Conservation (phyloP, 2,329 filamentous ascomycete species). For the Pleurostoma richardsiae region DNA sequence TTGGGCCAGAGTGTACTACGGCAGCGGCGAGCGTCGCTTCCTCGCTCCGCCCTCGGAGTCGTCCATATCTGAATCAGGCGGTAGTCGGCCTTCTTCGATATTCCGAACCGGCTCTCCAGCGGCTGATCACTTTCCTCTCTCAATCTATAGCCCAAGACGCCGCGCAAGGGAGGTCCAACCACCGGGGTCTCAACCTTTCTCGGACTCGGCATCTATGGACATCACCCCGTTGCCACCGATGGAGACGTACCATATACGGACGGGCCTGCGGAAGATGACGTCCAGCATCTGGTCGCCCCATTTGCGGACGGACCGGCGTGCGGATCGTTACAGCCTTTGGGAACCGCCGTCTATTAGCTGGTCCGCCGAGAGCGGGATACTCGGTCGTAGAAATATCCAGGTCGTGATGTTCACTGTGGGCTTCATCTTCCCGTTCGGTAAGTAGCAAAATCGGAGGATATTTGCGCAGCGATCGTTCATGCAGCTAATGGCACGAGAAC, state of each 20-base stretch:
- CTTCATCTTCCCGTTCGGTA: conserved; percentile 71
- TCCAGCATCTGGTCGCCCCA: conserved; percentile 72
- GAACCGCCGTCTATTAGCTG: conserved; percentile 67
- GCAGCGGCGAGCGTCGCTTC: conserved; percentile 55
- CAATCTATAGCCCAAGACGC: conserved; percentile 39
- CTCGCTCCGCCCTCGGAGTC: conserved; percentile 42
- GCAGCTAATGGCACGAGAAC: not conserved
- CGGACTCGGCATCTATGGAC: conserved; percentile 35
- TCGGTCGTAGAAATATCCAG: conserved; percentile 68
- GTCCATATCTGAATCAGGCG: conserved; percentile 38
- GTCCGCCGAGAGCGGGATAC: conserved; percentile 51
- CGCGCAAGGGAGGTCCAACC: conserved; percentile 32
- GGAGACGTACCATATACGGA: conserved; percentile 15
- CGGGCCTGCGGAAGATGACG: conserved; percentile 38
- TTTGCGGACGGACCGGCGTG: conserved; percentile 57
- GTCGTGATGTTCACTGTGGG: conserved; percentile 70
- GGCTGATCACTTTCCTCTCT: conserved; percentile 39
- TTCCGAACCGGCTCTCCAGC: conserved; percentile 43
- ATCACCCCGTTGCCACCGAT: conserved; percentile 31
- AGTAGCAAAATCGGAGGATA: conserved; percentile 25
- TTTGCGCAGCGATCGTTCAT: not conserved
- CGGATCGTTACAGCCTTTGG: conserved; percentile 60
- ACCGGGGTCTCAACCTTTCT: conserved; percentile 16
- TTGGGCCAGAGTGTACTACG: conserved; percentile 67
- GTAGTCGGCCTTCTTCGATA: conserved; percentile 39